Evolutionary conservation across 257 asterid species (phyloP).

Genomic region (Thymus mandschuricus): DNA sequence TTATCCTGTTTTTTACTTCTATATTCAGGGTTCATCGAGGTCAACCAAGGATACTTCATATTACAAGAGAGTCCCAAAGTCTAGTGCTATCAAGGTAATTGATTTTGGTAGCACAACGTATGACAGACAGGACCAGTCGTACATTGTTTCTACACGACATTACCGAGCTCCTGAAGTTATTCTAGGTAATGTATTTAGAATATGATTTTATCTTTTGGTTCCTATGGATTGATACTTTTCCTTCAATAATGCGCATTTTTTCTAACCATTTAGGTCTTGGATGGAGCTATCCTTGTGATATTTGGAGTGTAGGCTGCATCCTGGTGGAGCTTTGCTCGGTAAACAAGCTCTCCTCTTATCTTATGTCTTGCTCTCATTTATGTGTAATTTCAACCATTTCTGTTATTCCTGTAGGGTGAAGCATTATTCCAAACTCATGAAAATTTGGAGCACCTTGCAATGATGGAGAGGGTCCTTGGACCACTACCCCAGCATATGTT

Average conservation of each 20-base stretch:
- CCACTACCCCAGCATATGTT: slow-evolving; percentile 77
- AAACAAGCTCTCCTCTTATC: background rate
- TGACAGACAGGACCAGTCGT: slow-evolving; percentile 64
- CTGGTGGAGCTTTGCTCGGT: slow-evolving; percentile 93
- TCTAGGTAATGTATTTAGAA: slow-evolving; percentile 46
- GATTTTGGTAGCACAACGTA: slow-evolving; percentile 94
- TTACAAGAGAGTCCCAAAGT: slow-evolving; percentile 77
- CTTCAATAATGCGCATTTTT: background rate
- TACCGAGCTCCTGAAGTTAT: slow-evolving; percentile 97
- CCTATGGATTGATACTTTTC: background rate
- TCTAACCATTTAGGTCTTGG: slow-evolving; percentile 56
- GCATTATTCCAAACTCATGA: slow-evolving; percentile 93
- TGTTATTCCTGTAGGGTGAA: slow-evolving; percentile 58
- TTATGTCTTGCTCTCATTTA: background rate
- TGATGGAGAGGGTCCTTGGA: slow-evolving; percentile 96
- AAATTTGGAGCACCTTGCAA: slow-evolving; percentile 90
- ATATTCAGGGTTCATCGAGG: slow-evolving; percentile 60
- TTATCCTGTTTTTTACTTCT: background rate
- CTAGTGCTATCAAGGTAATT: slow-evolving; percentile 89
- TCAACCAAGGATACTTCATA: slow-evolving; percentile 65
- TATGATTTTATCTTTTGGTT: too few species aligned
- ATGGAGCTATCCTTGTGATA: slow-evolving; percentile 87
- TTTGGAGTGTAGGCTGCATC: slow-evolving; percentile 96
- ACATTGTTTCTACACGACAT: slow-evolving; percentile 84
- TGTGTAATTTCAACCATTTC: background rate